Percentiles rank a stretch among this genome's conserved stretches.
phyloP scores from a whole-genome alignment of 1,284 basidiomycete species.

The Apiotrichum veenhuisii region DNA sequence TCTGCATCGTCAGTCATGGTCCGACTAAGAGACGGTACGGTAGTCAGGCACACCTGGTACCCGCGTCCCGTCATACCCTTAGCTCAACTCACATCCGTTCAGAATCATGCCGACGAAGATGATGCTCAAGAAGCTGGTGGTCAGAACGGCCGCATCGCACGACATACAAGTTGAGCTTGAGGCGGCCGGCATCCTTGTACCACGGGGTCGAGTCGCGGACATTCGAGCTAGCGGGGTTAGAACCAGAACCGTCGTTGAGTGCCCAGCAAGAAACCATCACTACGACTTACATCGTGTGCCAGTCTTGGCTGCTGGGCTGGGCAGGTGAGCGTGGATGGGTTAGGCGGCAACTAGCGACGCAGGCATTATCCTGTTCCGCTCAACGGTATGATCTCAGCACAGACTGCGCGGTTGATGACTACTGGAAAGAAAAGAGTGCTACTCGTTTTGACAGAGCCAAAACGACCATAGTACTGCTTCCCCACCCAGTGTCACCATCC shows the following conservation, averaged over 20 bases:
- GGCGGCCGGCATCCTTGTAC: constrained; percentile 45
- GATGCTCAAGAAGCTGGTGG: constrained; percentile 46
- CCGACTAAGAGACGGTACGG: neutral
- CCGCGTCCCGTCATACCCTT: neutral
- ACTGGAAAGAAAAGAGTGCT: neutral
- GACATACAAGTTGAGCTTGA: constrained; percentile 51
- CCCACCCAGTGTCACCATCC: neutral
- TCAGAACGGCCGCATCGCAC: neutral
- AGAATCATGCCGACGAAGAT: constrained; percentile 51
- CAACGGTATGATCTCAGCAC: constrained; percentile 53
- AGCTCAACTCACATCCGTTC: constrained; percentile 44
- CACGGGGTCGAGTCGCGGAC: constrained; percentile 41
- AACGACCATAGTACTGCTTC: neutral
- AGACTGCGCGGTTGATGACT: constrained; percentile 14
- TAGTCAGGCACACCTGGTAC: neutral
- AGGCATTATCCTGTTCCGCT: constrained; percentile 53
- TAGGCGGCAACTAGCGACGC: constrained; percentile 50
- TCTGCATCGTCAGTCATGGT: constrained; percentile 26
- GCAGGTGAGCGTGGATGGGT: constrained; percentile 26
- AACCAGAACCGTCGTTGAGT: neutral
- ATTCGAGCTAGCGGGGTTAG: constrained; percentile 34
- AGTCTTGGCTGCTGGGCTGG: constrained; percentile 28
- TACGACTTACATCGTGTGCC: constrained; percentile 46
- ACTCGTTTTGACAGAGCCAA: neutral
- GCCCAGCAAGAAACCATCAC: constrained; percentile 5